Evolutionary conservation across 1,139 yeast genomes (phyloP).

Genomic region (Debaryomyces subglobosus): DNA sequence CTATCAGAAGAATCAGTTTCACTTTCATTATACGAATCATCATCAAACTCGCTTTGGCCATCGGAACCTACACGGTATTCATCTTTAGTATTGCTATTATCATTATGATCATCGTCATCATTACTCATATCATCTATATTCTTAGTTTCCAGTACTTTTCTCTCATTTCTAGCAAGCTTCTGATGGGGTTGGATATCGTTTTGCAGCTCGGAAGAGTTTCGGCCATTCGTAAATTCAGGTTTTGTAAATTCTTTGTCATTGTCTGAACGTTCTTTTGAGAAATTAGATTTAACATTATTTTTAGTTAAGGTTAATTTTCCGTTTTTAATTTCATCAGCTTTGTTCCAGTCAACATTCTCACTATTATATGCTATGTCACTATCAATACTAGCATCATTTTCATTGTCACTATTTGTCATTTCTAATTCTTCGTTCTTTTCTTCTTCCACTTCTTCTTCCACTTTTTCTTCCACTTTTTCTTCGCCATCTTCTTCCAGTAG

Average conservation of each 20-base stretch:
- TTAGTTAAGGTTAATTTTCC: background rate
- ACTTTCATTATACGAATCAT: background rate
- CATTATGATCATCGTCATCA: background rate
- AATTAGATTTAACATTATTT: background rate
- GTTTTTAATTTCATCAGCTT: background rate
- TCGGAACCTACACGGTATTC: background rate
- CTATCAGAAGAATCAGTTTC: background rate
- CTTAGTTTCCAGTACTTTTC: background rate
- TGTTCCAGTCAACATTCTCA: background rate
- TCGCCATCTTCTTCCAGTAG: background rate
- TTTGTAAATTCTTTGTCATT: background rate
- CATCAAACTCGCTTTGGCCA: slow-evolving; percentile 5
- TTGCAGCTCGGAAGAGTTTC: background rate
- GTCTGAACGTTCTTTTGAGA: background rate
- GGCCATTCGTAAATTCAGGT: background rate
- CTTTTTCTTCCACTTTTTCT: background rate
- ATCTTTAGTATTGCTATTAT: background rate
- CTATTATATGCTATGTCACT: background rate
- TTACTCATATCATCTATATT: background rate
- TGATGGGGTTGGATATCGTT: background rate
- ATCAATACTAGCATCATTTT: background rate
- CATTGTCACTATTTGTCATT: background rate
- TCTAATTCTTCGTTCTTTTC: background rate
- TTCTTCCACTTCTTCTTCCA: background rate
- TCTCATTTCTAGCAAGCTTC: background rate